phyloP scores from a whole-genome alignment of 768 basidiomycete species.

The Lyophyllum shimeji region DNA sequence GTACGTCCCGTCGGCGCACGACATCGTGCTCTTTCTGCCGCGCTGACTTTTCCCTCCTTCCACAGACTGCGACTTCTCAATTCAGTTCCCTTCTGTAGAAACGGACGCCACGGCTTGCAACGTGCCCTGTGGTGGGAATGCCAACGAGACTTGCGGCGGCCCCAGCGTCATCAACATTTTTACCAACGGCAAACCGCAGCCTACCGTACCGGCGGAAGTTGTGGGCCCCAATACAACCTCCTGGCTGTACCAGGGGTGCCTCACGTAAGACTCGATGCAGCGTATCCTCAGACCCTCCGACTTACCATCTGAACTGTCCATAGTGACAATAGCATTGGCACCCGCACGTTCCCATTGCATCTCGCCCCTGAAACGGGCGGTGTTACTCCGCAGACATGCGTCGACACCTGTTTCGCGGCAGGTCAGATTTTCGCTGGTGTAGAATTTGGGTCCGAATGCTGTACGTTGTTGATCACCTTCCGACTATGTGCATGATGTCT shows the following conservation, averaged over 20 bases:
- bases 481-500: too few species aligned
- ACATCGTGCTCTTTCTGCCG: not conserved
- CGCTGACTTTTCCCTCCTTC: not conserved
- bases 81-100: conserved; percentile 7
- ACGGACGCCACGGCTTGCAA: conserved; percentile 5
- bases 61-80: conserved; percentile 10
- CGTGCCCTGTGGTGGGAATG: conserved; percentile 7
- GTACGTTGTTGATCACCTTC: not conserved
- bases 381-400: conserved; percentile 9
- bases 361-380: conserved; percentile 1
- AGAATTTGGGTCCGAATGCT: conserved; percentile 4
- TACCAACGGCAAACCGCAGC: conserved; percentile 5
- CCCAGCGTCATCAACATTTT: conserved; percentile 10
- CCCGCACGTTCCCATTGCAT: conserved; percentile 6
- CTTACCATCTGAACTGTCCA: not conserved
- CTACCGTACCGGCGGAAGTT: conserved; percentile 3
- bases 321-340: conserved; percentile 11
- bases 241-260: conserved; percentile 5
- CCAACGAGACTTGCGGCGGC: conserved; percentile 10
- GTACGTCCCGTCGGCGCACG: not conserved
- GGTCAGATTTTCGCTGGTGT: conserved; percentile 4
- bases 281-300: not conserved
- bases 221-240: not conserved
- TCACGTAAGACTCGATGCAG: not conserved
- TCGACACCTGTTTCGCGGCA: not conserved